A percentile compares a stretch with the other conserved stretches of the same genome.
Conservation (phyloP, 306 rosid genomes). For the Lathyrus aphaca region DNA sequence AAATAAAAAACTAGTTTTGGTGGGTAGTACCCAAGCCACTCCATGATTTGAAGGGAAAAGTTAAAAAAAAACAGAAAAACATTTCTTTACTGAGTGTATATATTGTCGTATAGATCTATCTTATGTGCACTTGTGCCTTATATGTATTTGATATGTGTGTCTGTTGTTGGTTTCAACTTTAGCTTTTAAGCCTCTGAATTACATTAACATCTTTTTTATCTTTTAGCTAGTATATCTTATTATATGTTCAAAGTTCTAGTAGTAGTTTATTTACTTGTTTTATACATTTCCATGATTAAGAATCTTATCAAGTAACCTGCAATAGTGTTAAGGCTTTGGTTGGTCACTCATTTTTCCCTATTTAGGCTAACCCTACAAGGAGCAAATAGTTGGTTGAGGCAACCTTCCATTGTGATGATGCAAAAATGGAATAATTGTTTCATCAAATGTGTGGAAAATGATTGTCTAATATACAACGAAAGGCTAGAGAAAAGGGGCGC, state of each 20-base stretch:
- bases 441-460: too few species aligned
- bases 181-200: conserved; percentile 30
- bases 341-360: conserved; percentile 15
- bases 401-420: too few species aligned
- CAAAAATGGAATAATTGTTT: too few species aligned
- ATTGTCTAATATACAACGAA: too few species aligned
- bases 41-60: neutral
- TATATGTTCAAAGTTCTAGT: conserved; percentile 14
- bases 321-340: neutral
- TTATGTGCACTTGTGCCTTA: neutral
- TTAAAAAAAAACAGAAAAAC: neutral
- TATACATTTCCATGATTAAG: conserved; percentile 19
- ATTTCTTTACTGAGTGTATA: too few species aligned
- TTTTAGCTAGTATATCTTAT: conserved; percentile 7
- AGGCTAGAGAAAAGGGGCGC: too few species aligned
- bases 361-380: conserved; percentile 18
- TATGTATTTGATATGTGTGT: neutral
- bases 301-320: conserved; percentile 3
- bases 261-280: conserved; percentile 21
- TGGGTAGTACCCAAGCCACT: neutral
- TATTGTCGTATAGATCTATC: neutral
- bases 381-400: conserved; percentile 36
- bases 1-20: neutral
- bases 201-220: conserved; percentile 13
- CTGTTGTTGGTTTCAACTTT: conserved; percentile 3